Evolutionary conservation across 2,329 filamentous ascomycete genomes (phyloP).

Genomic region (Tolypocladium cylindrosporum): DNA sequence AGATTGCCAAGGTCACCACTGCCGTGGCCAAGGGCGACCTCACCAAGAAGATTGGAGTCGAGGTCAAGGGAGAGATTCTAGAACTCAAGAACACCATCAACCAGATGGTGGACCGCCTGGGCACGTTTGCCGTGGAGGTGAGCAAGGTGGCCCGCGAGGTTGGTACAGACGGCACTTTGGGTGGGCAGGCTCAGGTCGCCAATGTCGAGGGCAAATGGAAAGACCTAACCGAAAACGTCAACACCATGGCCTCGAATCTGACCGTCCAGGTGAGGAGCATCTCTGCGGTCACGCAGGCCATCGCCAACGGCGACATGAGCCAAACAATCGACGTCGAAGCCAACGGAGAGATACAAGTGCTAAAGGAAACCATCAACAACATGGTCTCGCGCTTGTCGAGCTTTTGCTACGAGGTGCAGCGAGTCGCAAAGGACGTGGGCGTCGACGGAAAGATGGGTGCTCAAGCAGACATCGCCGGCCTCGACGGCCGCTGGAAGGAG

Average conservation of each 20-base stretch:
- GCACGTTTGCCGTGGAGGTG: slow-evolving; percentile 93
- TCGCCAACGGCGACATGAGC: slow-evolving; percentile 91
- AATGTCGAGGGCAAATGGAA: slow-evolving; percentile 98
- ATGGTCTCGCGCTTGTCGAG: slow-evolving; percentile 94
- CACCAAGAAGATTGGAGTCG: slow-evolving; percentile 90
- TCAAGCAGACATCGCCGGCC: slow-evolving; percentile 86
- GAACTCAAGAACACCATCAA: slow-evolving; percentile 97
- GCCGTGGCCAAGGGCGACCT: slow-evolving; percentile 91
- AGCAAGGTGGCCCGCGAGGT: slow-evolving; percentile 93
- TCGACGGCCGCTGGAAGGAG: slow-evolving; percentile 94
- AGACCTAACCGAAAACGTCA: slow-evolving; percentile 85
- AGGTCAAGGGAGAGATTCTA: slow-evolving; percentile 87
- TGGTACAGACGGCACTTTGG: slow-evolving; percentile 88
- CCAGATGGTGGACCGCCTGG: slow-evolving; percentile 94
- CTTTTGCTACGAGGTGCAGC: slow-evolving; percentile 92
- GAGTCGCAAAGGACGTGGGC: slow-evolving; percentile 91
- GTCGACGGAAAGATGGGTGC: slow-evolving; percentile 98
- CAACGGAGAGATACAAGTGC: slow-evolving; percentile 83
- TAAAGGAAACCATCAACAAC: slow-evolving; percentile 97
- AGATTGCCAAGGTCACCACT: slow-evolving; percentile 94
- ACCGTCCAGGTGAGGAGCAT: slow-evolving; percentile 78
- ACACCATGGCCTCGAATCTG: slow-evolving; percentile 62
- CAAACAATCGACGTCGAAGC: slow-evolving; percentile 93
- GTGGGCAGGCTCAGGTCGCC: slow-evolving; percentile 86
- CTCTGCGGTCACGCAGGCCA: slow-evolving; percentile 87